Conservation (phyloP, 1,284 basidiomycete genomes). For the Fomitopsis betulina region DNA sequence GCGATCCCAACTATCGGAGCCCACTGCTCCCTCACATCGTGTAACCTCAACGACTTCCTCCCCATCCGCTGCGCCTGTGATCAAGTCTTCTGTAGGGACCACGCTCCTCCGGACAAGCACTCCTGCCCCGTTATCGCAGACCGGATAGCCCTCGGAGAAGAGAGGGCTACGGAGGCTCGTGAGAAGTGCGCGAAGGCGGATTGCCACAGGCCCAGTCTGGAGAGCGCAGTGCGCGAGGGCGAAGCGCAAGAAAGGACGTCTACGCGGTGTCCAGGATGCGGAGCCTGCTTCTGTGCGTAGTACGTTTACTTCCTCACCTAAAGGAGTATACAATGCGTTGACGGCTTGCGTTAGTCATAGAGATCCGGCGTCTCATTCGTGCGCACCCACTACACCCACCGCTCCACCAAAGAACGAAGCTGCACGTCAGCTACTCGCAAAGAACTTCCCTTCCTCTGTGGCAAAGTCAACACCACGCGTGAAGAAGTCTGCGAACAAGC, state of each 20-base stretch:
- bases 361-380: slow-evolving; percentile 50
- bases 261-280: slow-evolving; percentile 48
- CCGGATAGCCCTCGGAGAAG: slow-evolving; percentile 17
- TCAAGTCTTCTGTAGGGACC: slow-evolving; percentile 49
- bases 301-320: slow-evolving; percentile 23
- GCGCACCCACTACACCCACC: slow-evolving; percentile 26
- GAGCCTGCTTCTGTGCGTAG: slow-evolving; percentile 58
- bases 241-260: slow-evolving; percentile 27
- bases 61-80: slow-evolving; percentile 58
- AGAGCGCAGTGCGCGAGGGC: slow-evolving; percentile 25
- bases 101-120: slow-evolving; percentile 56
- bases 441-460: slow-evolving; percentile 40
- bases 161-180: slow-evolving; percentile 17
- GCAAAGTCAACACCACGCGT: slow-evolving; percentile 27
- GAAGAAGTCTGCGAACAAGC: slow-evolving; percentile 49
- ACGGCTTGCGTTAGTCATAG: slow-evolving; percentile 45
- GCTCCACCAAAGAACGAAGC: slow-evolving; percentile 35
- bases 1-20: slow-evolving; percentile 41
- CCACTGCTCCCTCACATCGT: slow-evolving; percentile 48
- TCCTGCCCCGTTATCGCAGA: slow-evolving; percentile 34
- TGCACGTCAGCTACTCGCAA: slow-evolving; percentile 50
- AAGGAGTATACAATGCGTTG: not conserved
- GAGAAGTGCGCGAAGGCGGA: slow-evolving; percentile 43
- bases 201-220: slow-evolving; percentile 55
- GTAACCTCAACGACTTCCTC: slow-evolving; percentile 57